Conservation (phyloP, 345 rosid species). For the Barbarea vulgaris region DNA sequence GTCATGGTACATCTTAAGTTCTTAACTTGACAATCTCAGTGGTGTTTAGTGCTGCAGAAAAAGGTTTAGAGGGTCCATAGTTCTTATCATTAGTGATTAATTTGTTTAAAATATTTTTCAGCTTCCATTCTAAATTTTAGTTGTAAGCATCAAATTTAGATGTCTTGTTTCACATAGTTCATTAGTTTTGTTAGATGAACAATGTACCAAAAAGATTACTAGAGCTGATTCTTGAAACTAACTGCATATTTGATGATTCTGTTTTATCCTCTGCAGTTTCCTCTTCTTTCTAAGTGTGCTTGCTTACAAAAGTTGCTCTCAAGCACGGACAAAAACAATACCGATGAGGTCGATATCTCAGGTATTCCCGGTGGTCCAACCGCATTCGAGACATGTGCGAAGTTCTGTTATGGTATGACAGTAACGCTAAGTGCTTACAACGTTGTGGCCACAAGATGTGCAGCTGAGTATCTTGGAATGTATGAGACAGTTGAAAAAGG, state of each 20-base stretch:
- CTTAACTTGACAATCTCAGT: not conserved
- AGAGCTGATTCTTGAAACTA: slow-evolving; percentile 13
- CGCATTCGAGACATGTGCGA: slow-evolving; percentile 83
- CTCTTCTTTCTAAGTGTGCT: slow-evolving; percentile 78
- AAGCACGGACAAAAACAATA: slow-evolving; percentile 46
- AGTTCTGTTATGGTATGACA: slow-evolving; percentile 83
- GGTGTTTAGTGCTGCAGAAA: not conserved
- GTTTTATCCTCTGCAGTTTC: slow-evolving; percentile 58
- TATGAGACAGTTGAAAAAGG: slow-evolving; percentile 76
- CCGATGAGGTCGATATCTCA: slow-evolving; percentile 59
- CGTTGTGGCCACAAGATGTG: slow-evolving; percentile 69
- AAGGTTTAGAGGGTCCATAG: not conserved
- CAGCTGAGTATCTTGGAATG: slow-evolving; percentile 87
- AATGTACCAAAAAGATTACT: not conserved
- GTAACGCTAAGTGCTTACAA: slow-evolving; percentile 82
- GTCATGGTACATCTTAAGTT: not conserved
- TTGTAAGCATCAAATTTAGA: not conserved
- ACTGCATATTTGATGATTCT: slow-evolving; percentile 11
- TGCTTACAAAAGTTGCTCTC: slow-evolving; percentile 63
- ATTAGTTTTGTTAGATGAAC: not conserved
- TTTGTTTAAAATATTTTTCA: not conserved
- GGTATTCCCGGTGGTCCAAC: slow-evolving; percentile 79
- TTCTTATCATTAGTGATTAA: not conserved
- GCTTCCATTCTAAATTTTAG: not conserved
- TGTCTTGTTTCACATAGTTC: not conserved